Evolutionary conservation across 2,329 filamentous ascomycete genomes (phyloP).

Genomic region (Penicillium sp.): DNA sequence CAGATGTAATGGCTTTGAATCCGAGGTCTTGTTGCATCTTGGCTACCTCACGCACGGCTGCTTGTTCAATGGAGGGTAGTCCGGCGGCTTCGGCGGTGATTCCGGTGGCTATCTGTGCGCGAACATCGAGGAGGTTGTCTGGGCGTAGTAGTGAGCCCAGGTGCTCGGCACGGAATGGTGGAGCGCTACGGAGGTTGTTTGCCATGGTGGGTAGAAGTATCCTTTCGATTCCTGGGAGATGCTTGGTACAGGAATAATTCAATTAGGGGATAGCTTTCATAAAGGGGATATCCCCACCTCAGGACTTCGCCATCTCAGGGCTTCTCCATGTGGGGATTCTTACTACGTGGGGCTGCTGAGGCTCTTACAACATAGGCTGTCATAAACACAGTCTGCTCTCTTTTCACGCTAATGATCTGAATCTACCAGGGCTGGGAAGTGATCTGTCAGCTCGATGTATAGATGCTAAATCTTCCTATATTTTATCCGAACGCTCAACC

Average conservation of each 20-base stretch:
- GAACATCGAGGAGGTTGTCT: conserved; percentile 17
- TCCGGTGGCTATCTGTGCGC: conserved; percentile 19
- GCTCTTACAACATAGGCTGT: not conserved
- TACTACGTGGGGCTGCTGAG: not conserved
- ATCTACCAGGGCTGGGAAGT: too few relatives aligned
- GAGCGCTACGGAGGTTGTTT: conserved; percentile 18
- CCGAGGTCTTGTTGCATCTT: conserved; percentile 23
- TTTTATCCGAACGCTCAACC: not conserved
- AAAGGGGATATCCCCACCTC: not conserved
- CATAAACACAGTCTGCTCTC: not conserved
- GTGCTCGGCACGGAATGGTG: conserved; percentile 25
- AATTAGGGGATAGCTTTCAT: not conserved
- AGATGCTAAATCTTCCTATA: not conserved
- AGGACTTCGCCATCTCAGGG: not conserved
- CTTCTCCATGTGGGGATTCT: not conserved
- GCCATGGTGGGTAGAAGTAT: conserved; percentile 4
- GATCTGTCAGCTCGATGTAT: not conserved
- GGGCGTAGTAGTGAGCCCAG: conserved; percentile 24
- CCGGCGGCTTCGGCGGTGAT: conserved; percentile 21
- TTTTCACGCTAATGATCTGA: not conserved
- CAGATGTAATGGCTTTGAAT: conserved; percentile 21
- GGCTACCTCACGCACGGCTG: conserved; percentile 20
- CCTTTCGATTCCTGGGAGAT: not conserved
- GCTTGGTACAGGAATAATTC: not conserved
- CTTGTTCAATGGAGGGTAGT: conserved; percentile 17